Percentiles rank a stretch among this genome's conserved stretches.
phyloP scores from a whole-genome alignment of 805 yeast genomes.

The Nakazawaea peltata region DNA sequence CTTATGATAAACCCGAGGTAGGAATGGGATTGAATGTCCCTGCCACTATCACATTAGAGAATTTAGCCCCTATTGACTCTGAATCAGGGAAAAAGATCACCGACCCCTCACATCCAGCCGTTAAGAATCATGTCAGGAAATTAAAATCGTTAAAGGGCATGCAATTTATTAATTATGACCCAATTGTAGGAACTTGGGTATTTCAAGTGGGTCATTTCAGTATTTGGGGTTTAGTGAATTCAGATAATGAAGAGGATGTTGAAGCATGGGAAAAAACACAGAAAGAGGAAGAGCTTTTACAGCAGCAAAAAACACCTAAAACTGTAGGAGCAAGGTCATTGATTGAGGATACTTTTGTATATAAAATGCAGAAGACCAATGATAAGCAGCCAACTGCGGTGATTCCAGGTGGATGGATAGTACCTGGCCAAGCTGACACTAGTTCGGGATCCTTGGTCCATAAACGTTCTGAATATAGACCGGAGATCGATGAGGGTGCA shows the following conservation, averaged over 20 bases:
- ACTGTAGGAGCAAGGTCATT: conserved; percentile 10
- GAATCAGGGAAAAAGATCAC: conserved; percentile 17
- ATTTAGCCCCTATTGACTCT: conserved; percentile 39
- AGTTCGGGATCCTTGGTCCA: conserved; percentile 9
- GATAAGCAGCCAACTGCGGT: conserved; percentile 11
- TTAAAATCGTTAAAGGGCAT: conserved; percentile 56
- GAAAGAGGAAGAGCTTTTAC: conserved; percentile 19
- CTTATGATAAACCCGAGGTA: conserved; percentile 42
- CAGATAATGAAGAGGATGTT: conserved; percentile 49
- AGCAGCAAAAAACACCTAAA: conserved; percentile 12
- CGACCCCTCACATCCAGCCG: conserved; percentile 29
- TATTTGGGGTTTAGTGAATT: conserved; percentile 84
- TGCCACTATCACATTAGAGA: conserved; percentile 62
- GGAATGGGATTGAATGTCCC: conserved; percentile 74
- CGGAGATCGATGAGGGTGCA: conserved; percentile 2
- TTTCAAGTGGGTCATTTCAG: conserved; percentile 88
- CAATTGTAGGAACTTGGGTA: conserved; percentile 66
- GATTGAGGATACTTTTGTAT: conserved; percentile 21
- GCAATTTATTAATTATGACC: conserved; percentile 75
- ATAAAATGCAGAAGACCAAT: conserved; percentile 22
- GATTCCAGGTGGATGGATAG: conserved; percentile 25
- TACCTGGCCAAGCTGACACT: conserved; percentile 4
- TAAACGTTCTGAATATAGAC: conserved; percentile 6
- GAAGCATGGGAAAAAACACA: conserved; percentile 26
- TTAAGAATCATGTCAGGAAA: conserved; percentile 38